Conservation (phyloP, 2,329 filamentous ascomycete genomes). For the Penicillium sp. region DNA sequence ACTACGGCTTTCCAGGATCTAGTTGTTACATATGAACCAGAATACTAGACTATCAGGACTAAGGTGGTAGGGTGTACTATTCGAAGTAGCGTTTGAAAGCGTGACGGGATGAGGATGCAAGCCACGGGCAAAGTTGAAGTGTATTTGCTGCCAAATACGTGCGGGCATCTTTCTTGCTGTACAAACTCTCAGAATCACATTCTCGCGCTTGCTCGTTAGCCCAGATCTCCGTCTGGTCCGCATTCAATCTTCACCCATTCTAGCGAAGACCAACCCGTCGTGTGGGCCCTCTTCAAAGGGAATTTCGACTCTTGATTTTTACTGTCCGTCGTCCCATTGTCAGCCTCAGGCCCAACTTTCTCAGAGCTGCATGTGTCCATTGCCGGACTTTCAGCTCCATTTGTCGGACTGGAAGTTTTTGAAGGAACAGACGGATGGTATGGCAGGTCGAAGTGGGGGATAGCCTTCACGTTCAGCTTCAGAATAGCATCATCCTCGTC, state of each 20-base stretch:
- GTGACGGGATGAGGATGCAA: not conserved
- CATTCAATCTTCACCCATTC: slow-evolving; percentile 1
- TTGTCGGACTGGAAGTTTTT: not conserved
- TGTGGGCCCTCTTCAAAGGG: not conserved
- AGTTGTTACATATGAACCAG: too few relatives aligned
- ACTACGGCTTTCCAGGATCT: too few relatives aligned
- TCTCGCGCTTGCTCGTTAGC: not conserved
- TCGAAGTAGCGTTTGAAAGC: too few relatives aligned
- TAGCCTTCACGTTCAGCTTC: not conserved
- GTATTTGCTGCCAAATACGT: not conserved
- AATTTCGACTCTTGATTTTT: not conserved
- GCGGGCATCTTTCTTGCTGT: not conserved
- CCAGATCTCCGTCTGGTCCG: not conserved
- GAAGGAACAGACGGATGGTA: not conserved
- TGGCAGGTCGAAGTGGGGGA: not conserved
- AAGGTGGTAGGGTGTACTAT: too few relatives aligned
- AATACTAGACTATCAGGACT: too few relatives aligned
- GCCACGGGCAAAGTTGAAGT: not conserved
- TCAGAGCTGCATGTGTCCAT: not conserved
- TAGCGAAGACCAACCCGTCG: not conserved
- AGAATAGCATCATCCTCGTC: not conserved
- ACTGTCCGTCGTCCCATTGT: not conserved
- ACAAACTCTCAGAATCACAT: not conserved
- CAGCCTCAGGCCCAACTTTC: not conserved
- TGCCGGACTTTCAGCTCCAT: not conserved